Evolutionary conservation across 2,329 filamentous ascomycete genomes (phyloP), one percentile per base, ranked within the genome.

Genomic region (Metarhizium brunneum): DNA sequence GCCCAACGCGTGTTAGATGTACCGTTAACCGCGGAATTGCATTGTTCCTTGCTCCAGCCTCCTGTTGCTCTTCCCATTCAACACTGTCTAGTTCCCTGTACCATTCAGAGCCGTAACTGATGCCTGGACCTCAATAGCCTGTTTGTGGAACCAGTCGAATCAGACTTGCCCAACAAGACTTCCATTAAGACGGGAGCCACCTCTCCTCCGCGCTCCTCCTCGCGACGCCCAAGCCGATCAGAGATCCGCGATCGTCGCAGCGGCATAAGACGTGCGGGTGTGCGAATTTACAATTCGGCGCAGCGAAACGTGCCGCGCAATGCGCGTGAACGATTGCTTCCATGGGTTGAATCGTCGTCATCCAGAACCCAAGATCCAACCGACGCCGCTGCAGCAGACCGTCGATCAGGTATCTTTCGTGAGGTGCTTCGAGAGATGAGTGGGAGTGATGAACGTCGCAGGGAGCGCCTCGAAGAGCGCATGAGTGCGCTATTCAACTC

Each of bases 91-190:
- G 45, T 30, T 18, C 30, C 25, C n/a, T 20, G 25, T 48, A 30
- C 13, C 20, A 18, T 16, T 10, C 45, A 30, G 20, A 48, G 45
- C 45, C 36, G 20, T 29, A 40, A 49, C 60, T 65, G 55, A 62
- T 56, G 50, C 58, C 54, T 56, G 56, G 48, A 57, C 55, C 53
- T 47, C 48, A 55, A 30, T 58, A 79, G 76, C 59, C 66, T 78
- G 36, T 79, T 76, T 59, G 63, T 76, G 54, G 73, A 75, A 42
- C 74, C 73, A 38, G 70, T 75, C 59, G 72, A 76, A 60, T 75
- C 75, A 50, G 73, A 76, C 58, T 54, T 75, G 48, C 62, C 67
- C 14, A 61, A 65, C 50, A 75, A 74, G 59, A 54, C 68, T 38
- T 59, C 68, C 30, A 61, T 62, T 42, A 75, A 69, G 56, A 57